Conservation (phyloP, 2,329 filamentous ascomycete species). For the Pyrenochaeta sp. region DNA sequence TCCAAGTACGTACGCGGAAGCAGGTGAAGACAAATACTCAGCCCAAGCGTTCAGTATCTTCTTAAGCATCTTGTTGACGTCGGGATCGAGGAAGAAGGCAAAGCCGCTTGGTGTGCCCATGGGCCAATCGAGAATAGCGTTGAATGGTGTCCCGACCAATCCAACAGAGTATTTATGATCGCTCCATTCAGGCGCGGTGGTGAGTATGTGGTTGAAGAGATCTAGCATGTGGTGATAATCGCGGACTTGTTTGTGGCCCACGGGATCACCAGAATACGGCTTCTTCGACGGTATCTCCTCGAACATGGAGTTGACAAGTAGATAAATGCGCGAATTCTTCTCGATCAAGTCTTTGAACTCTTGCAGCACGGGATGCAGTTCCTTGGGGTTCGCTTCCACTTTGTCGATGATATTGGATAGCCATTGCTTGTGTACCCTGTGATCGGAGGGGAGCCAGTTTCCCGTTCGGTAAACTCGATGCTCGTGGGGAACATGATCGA, state of each 20-base stretch:
- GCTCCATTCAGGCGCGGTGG: constrained; percentile 53
- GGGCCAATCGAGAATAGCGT: constrained; percentile 66
- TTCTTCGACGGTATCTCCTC: constrained; percentile 68
- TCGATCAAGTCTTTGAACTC: constrained; percentile 75
- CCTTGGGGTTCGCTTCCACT: constrained; percentile 60
- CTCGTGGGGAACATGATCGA: constrained; percentile 24
- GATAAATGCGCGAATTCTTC: constrained; percentile 68
- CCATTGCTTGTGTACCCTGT: constrained; percentile 69
- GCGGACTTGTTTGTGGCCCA: constrained; percentile 68
- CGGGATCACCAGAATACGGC: constrained; percentile 69
- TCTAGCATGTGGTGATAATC: constrained; percentile 73
- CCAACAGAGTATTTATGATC: constrained; percentile 49
- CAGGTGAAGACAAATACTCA: constrained; percentile 43
- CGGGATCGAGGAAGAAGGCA: constrained; percentile 55
- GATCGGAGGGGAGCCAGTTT: constrained; percentile 70
- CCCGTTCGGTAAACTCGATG: constrained; percentile 28
- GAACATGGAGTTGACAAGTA: constrained; percentile 75
- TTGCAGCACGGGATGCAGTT: constrained; percentile 66
- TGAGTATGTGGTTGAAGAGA: constrained; percentile 67
- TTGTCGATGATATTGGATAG: constrained; percentile 65
- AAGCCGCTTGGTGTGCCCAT: constrained; percentile 61
- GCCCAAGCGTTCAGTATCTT: constrained; percentile 62
- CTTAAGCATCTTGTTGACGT: constrained; percentile 58
- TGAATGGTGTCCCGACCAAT: constrained; percentile 65
- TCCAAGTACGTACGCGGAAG: constrained; percentile 50